phyloP scores from a whole-genome alignment of 352 stramenopile species.

The Blastocystis sp. region DNA sequence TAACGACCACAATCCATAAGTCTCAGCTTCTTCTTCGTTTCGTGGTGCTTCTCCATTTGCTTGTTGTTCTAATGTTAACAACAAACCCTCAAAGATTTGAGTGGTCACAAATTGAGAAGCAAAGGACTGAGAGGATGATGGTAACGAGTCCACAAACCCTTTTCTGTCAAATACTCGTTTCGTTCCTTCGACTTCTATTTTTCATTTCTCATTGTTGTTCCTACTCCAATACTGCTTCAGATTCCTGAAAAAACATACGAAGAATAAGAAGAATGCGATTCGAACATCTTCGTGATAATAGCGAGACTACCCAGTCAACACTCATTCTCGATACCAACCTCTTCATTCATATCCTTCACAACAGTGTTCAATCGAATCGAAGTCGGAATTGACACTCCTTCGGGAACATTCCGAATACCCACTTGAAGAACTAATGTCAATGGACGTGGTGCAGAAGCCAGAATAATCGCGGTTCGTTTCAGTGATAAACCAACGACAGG shows the following conservation, averaged over 20 bases:
- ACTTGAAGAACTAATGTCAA: conserved; percentile 44
- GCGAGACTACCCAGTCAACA: not conserved
- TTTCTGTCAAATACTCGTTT: not conserved
- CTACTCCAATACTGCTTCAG: not conserved
- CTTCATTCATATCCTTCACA: not conserved
- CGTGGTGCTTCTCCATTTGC: not conserved
- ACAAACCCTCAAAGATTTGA: conserved; percentile 43
- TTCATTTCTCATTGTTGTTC: not conserved
- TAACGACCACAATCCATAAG: not conserved
- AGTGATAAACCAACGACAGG: conserved; percentile 34
- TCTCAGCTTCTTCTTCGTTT: not conserved
- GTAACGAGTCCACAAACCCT: not conserved
- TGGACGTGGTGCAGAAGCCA: conserved; percentile 17
- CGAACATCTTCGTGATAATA: conserved; percentile 30
- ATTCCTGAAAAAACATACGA: not conserved
- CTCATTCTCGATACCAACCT: not conserved
- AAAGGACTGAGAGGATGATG: not conserved
- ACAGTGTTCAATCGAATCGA: not conserved
- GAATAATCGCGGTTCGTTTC: not conserved
- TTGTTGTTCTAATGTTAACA: not conserved
- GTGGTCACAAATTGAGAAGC: not conserved
- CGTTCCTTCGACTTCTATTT: not conserved
- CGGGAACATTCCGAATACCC: conserved; percentile 15
- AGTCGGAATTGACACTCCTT: not conserved
- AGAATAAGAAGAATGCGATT: conserved; percentile 54